Conservation (phyloP, 768 basidiomycete species). For the Asterophora parasitica region DNA sequence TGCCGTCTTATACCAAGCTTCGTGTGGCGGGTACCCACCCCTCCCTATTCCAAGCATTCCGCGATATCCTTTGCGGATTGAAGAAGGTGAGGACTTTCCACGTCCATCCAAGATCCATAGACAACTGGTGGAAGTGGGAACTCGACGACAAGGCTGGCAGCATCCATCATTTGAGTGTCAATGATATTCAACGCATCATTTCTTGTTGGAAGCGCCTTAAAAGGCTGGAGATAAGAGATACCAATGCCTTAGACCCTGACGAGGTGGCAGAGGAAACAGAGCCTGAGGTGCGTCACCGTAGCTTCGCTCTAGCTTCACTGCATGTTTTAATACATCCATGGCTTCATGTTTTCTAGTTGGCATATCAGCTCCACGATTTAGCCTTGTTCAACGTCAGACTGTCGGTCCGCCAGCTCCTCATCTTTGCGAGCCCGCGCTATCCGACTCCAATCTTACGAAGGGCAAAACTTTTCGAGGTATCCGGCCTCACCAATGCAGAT, state of each 20-base stretch:
- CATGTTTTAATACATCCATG: too few relatives aligned
- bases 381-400: neutral
- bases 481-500: constrained; percentile 10
- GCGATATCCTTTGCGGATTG: constrained; percentile 6
- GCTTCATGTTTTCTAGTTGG: too few relatives aligned
- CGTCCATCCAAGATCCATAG: neutral
- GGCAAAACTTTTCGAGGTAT: neutral
- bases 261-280: neutral
- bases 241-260: neutral
- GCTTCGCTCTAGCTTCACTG: too few relatives aligned
- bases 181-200: constrained; percentile 5
- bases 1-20: neutral
- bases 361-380: neutral
- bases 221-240: neutral
- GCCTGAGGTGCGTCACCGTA: neutral
- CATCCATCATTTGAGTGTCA: constrained; percentile 2
- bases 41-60: neutral
- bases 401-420: constrained; percentile 1
- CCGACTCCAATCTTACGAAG: constrained; percentile 2
- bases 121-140: neutral
- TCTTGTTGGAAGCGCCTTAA: constrained; percentile 5
- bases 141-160: too few relatives aligned
- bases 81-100: neutral
- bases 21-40: constrained; percentile 1
- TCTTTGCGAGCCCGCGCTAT: neutral